Evolutionary conservation across 2,329 filamentous ascomycete genomes (phyloP).

Genomic region (Corinectria fuckeliana): DNA sequence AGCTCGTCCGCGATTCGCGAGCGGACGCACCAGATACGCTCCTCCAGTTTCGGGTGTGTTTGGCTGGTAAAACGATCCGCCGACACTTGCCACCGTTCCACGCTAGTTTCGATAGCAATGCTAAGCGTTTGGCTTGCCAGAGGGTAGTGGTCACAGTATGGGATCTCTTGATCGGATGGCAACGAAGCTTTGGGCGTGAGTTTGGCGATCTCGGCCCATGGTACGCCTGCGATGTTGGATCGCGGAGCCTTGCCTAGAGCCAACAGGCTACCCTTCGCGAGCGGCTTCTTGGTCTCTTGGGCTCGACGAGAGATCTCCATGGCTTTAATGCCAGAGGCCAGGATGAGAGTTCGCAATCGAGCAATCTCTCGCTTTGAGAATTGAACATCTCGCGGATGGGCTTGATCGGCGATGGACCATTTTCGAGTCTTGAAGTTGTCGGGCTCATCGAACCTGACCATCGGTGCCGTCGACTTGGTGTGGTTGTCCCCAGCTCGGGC

Average conservation of each 20-base stretch:
- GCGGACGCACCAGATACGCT: slow-evolving; percentile 55
- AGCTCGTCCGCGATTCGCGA: slow-evolving; percentile 59
- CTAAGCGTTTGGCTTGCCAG: slow-evolving; percentile 60
- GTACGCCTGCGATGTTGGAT: slow-evolving; percentile 33
- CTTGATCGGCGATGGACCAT: slow-evolving; percentile 60
- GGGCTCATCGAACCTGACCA: slow-evolving; percentile 34
- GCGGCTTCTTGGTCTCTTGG: slow-evolving; percentile 52
- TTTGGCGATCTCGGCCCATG: slow-evolving; percentile 53
- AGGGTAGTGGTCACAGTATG: slow-evolving; percentile 55
- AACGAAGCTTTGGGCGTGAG: slow-evolving; percentile 46
- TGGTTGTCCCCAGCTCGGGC: slow-evolving; percentile 45
- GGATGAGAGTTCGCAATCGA: slow-evolving; percentile 76
- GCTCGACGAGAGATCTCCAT: slow-evolving; percentile 77
- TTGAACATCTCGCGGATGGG: slow-evolving; percentile 42
- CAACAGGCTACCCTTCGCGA: slow-evolving; percentile 30
- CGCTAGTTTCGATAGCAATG: slow-evolving; percentile 53
- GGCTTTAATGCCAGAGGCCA: slow-evolving; percentile 89
- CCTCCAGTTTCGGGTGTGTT: slow-evolving; percentile 60
- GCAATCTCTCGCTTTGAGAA: slow-evolving; percentile 77
- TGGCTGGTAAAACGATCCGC: slow-evolving; percentile 65
- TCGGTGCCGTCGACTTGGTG: slow-evolving; percentile 42
- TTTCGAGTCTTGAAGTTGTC: slow-evolving; percentile 45
- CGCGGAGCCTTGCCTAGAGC: slow-evolving; percentile 30
- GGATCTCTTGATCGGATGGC: slow-evolving; percentile 44
- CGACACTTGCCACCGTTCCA: slow-evolving; percentile 63